These are phyloP conservation scores for Didymellaceae sp. DNA, from an alignment of 2,329 filamentous ascomycete genomes.

Conservation along the genomic window DNA sequence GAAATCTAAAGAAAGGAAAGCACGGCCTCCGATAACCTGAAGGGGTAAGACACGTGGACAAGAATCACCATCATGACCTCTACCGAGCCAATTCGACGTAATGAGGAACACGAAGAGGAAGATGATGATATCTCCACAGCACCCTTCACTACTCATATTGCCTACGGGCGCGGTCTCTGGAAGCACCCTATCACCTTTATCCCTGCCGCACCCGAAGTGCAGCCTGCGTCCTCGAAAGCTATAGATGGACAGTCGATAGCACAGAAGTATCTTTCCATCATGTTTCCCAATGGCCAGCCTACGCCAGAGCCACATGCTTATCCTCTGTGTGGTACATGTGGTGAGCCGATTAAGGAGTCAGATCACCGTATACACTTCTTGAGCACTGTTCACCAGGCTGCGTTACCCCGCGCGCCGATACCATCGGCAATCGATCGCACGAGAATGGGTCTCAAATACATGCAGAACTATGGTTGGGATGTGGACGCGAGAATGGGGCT, in stretches of 20 bases:
- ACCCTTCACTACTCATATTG: conserved; percentile 64
- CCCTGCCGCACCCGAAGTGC: conserved; percentile 49
- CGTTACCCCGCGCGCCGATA: conserved; percentile 71
- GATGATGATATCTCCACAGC: conserved; percentile 64
- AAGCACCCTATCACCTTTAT: conserved; percentile 67
- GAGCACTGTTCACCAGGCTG: conserved; percentile 72
- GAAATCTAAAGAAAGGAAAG: background rate
- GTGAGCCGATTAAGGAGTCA: conserved; percentile 39
- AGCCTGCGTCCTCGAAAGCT: conserved; percentile 29
- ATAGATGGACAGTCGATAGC: conserved; percentile 60
- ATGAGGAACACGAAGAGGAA: conserved; percentile 22
- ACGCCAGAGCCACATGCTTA: conserved; percentile 27
- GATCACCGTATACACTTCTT: conserved; percentile 60
- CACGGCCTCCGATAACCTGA: background rate
- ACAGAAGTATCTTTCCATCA: conserved; percentile 71
- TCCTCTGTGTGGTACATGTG: conserved; percentile 46
- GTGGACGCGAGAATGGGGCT: conserved; percentile 75
- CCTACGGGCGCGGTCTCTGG: conserved; percentile 67
- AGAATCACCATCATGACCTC: background rate
- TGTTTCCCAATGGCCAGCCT: conserved; percentile 58
- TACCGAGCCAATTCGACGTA: conserved; percentile 1
- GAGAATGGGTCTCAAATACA: conserved; percentile 71
- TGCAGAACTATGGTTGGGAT: conserved; percentile 75
- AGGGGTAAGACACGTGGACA: background rate
- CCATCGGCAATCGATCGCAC: conserved; percentile 74